A percentile compares a stretch with the other conserved stretches of the same genome.
These are phyloP conservation scores for Tuber umbilicatum DNA, from an alignment of 495 filamentous ascomycete genomes.

Conservation along the genomic window DNA sequence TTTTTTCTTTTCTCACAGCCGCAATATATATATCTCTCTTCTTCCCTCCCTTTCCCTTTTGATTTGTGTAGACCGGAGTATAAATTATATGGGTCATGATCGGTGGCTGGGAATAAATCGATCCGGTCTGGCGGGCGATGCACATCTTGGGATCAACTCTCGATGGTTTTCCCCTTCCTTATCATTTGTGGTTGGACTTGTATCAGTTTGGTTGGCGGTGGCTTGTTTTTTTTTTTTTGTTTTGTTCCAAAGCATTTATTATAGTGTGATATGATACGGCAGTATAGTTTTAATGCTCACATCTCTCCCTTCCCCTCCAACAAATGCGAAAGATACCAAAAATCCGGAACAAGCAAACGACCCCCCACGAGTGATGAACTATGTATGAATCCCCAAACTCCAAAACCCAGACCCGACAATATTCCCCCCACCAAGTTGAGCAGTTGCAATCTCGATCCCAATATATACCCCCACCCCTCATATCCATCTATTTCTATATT, in stretches of 20 bases:
- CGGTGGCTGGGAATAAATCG: no score
- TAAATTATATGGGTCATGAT: constrained; percentile 1
- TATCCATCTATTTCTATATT: not conserved
- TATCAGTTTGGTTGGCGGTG: not conserved
- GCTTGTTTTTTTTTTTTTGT: not conserved
- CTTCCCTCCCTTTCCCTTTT: not conserved
- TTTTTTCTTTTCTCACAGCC: not conserved
- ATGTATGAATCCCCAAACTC: not conserved
- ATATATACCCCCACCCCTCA: not conserved
- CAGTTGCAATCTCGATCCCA: not conserved
- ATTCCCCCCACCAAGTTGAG: not conserved
- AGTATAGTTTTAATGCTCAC: not conserved
- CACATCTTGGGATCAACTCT: not conserved
- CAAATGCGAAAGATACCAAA: not conserved
- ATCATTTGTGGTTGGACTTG: not conserved
- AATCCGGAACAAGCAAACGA: not conserved
- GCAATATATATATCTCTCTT: not conserved
- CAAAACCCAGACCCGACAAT: not conserved
- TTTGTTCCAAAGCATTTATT: not conserved
- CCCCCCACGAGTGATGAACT: not conserved
- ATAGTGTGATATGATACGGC: not conserved
- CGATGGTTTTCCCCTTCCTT: not conserved
- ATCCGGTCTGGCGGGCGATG: not conserved
- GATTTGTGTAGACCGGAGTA: constrained; percentile 3
- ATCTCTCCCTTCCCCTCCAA: not conserved